A percentile compares a stretch with the other conserved stretches of the same genome.
Evolutionary conservation across 2,329 filamentous ascomycete species (phyloP).

Genomic region (Coleophoma cylindrospora): DNA sequence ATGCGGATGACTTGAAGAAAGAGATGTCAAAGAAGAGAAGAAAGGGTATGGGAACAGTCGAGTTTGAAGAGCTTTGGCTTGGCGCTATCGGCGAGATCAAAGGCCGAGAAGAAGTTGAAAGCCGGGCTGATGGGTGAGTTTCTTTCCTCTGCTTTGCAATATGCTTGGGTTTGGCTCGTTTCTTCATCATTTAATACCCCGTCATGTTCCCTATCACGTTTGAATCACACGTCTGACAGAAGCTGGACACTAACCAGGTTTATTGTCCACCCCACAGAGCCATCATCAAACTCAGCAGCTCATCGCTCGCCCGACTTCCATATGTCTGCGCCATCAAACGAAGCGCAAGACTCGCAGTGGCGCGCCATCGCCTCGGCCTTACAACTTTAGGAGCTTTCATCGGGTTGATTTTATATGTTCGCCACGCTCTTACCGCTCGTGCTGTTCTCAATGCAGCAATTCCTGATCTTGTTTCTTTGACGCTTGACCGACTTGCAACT

Average conservation of each 20-base stretch:
- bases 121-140: constrained; percentile 47
- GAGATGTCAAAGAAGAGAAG: constrained; percentile 70
- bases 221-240: constrained; percentile 48
- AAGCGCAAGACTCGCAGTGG: constrained; percentile 74
- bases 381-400: constrained; percentile 52
- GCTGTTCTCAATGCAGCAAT: constrained; percentile 61
- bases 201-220: constrained; percentile 17
- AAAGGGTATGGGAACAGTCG: constrained; percentile 77
- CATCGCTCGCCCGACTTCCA: constrained; percentile 87
- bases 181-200: constrained; percentile 7
- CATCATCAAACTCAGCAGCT: constrained; percentile 69
- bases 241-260: constrained; percentile 77
- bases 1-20: constrained; percentile 68
- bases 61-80: constrained; percentile 86
- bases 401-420: constrained; percentile 54
- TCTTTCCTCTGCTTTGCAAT: constrained; percentile 10
- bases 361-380: constrained; percentile 84
- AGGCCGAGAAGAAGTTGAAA: constrained; percentile 54
- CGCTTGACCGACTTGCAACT: constrained; percentile 73
- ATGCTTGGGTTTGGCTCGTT: constrained; percentile 12
- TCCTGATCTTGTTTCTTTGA: constrained; percentile 79
- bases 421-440: constrained; percentile 56
- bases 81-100: constrained; percentile 70
- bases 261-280: constrained; percentile 67
- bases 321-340: constrained; percentile 76